Evolutionary conservation across 441 rosid genomes (phyloP).

Genomic region (Arabidopsis lyrata): DNA sequence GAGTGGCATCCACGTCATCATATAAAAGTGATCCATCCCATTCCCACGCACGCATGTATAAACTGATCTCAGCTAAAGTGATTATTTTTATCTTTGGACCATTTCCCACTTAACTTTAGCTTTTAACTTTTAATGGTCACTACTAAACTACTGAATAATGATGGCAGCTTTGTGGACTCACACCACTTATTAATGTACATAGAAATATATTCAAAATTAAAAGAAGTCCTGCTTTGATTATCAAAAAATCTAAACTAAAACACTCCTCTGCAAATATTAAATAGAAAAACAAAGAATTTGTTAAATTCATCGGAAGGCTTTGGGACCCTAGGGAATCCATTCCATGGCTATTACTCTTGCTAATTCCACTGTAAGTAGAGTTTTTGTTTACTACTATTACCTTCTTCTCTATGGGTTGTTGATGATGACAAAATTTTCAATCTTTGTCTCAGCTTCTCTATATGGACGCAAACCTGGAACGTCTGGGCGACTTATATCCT

Average conservation of each 20-base stretch:
- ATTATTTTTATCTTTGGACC: conserved; percentile 23
- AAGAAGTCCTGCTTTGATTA: background rate
- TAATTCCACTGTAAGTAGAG: conserved; percentile 34
- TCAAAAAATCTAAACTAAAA: background rate
- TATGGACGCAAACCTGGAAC: conserved; percentile 57
- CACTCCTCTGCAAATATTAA: background rate
- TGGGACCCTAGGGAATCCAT: conserved; percentile 42
- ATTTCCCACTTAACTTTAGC: conserved; percentile 20
- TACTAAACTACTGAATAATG: background rate
- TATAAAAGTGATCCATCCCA: background rate
- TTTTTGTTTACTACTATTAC: conserved; percentile 10
- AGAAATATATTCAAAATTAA: background rate
- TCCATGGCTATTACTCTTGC: conserved; percentile 24
- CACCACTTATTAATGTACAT: conserved; percentile 17
- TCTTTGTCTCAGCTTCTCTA: conserved; percentile 61
- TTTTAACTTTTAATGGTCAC: conserved; percentile 22
- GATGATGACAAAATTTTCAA: conserved; percentile 14
- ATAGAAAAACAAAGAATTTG: conserved; percentile 1
- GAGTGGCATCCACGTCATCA: conserved; percentile 44
- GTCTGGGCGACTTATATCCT: conserved; percentile 80
- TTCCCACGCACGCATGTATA: conserved; percentile 3
- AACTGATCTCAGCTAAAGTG: background rate
- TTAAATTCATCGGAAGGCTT: conserved; percentile 14
- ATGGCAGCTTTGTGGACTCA: conserved; percentile 40
- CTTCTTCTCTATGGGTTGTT: background rate